phyloP scores from a whole-genome alignment of 352 stramenopile genomes.

The Pseudoperonospora humuli region DNA sequence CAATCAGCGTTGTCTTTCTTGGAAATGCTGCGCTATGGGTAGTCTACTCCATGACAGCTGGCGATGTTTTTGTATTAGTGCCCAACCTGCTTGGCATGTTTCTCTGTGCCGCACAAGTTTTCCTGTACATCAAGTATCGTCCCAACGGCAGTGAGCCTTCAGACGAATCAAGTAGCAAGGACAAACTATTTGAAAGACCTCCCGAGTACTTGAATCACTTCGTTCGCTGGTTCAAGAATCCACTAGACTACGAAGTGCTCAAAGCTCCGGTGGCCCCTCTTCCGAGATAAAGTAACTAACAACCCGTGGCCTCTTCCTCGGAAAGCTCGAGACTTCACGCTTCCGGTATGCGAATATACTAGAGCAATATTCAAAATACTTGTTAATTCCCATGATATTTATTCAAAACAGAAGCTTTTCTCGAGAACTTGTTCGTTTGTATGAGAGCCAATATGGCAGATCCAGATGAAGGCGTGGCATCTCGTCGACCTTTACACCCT shows the following conservation, averaged over 20 bases:
- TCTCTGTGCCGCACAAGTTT: conserved; percentile 20
- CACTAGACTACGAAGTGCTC: conserved; percentile 16
- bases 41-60: conserved; percentile 13
- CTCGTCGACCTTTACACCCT: too few species aligned
- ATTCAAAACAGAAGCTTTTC: too few species aligned
- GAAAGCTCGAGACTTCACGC: too few species aligned
- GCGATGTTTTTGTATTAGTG: conserved; percentile 25
- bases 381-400: too few species aligned
- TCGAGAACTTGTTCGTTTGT: too few species aligned
- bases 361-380: too few species aligned
- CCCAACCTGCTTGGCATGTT: conserved; percentile 26
- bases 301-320: too few species aligned
- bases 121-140: conserved; percentile 25
- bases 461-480: too few species aligned
- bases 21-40: conserved; percentile 26
- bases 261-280: conserved; percentile 6
- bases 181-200: conserved; percentile 4
- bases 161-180: conserved; percentile 11
- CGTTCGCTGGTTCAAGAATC: conserved; percentile 16
- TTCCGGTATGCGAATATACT: too few species aligned
- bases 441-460: too few species aligned
- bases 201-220: conserved; percentile 5
- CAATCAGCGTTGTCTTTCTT: conserved; percentile 21
- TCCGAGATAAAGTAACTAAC: conserved; percentile 9
- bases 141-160: background rate